Base-by-base conservation (phyloP, 2,329 filamentous ascomycete species). In the Bretziella fagacearum region DNA sequence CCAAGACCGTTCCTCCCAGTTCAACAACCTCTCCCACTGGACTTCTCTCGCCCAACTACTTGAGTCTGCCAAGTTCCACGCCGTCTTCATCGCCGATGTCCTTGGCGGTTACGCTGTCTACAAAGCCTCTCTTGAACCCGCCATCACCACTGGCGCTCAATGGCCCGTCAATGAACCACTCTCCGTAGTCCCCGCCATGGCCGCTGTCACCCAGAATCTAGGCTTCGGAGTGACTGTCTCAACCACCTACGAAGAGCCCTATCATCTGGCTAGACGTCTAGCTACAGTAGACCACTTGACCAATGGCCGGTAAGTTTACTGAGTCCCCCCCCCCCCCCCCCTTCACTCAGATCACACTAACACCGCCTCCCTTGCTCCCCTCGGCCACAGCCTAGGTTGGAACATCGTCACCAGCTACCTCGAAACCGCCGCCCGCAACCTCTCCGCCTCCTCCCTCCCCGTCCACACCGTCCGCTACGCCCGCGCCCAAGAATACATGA, bases 161-260 rank as follows among this genome's bases (percentile, higher is more conserved):
- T 84, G 77, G 72, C 79, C 79, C 0, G 74, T 81, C 15, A 81
- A 81, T 22, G 79, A 83, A 56, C 79, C 79, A 0, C 56, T 83
- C 2, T 68, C 71, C 1, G 68, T 77, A 0, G 66, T 84, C 1
- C 69, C 78, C 1, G 78, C 78, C 0, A 81, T 84, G 77, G 79
- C 79, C 1, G 77, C 79, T 0, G 79, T 65, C 0, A 83, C 80
- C 0, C 69, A 77, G 55, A 79, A 67, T 51, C 71, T 84, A 23
- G 76, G 72, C 0, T 83, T 84, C 52, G 79, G 79, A 0, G 75
- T 83, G 4, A 84, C 79, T 0, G 72, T 78, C 1, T 73, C 74
- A 2, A 81, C 79, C 1, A 81, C 77, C 0, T 84, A 83, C 51
- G 79, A 84, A 55, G 72, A 77, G 55, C 79, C 79, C 0, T 84